Base-by-base conservation (phyloP, 768 basidiomycete species). In the Guyanaporus albipodus region DNA sequence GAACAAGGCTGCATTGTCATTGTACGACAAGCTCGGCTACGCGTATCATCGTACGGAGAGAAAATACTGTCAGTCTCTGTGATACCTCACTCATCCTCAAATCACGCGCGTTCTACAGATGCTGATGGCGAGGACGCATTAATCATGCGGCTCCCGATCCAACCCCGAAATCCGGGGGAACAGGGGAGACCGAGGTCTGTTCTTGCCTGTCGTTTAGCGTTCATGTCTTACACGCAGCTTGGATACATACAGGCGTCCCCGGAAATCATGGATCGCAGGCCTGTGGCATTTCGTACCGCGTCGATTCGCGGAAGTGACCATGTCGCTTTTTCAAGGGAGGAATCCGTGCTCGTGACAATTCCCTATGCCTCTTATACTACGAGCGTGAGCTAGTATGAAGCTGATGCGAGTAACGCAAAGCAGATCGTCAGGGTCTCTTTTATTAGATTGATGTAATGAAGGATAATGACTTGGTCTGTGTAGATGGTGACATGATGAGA, bases 1-100 rank as follows among this genome's bases (percentile, higher is more conserved):
- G 23, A 66, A 66, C 36, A 58, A 34, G 22, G 49, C 55, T 9
- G 64, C 64, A 12, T 37, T 29, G 26, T 44, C 50, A 8, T 31
- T 67, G 5, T 66, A 66, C 21, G 31, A 49, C 2, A 59, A 54
- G 14, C 58, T 66, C 9, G 64, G 63, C 23, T 66, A 64, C 42
- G 4, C 18, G 10, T n/a, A 34, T 14, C 38, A 55, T 33, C 37
- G 36, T 6, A 26, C 51, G 11, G 66, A 53, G 1, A 15, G 15
- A 2, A 55, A 49, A 32, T 67, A 65, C 31, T 65, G 66, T 67
- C 15, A 29, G 66, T 52, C 26, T 22, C 27, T 28, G 31, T 34
- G 11, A n/a, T 43, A 39, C 24, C 23, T 44, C 11, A 1, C 4
- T 40, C 31, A 21, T 39, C 21, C n/a, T n/a, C 31, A 10, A 37